phyloP scores from a whole-genome alignment of 805 yeast genomes.

The Wickerhamiella siamensis region DNA sequence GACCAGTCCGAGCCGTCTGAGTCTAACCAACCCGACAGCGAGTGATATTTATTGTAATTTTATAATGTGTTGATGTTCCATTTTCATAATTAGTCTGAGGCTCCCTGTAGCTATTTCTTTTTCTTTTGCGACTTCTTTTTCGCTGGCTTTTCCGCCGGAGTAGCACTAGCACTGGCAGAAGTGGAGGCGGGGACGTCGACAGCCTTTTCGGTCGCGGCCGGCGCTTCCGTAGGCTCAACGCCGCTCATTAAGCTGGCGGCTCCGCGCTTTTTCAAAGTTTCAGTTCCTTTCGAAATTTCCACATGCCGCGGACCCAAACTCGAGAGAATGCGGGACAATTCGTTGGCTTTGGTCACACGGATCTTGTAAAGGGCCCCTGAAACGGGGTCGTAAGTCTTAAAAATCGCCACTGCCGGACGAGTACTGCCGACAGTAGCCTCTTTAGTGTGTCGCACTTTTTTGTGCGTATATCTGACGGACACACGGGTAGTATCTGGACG shows the following conservation, averaged over 20 bases:
- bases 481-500: slow-evolving; percentile 28
- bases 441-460: slow-evolving; percentile 16
- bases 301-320: slow-evolving; percentile 42
- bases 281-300: slow-evolving; percentile 12
- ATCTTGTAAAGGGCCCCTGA: slow-evolving; percentile 47
- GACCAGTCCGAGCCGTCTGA: too few species aligned
- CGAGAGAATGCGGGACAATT: slow-evolving; percentile 55
- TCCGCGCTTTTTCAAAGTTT: slow-evolving; percentile 16
- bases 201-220: slow-evolving; percentile 2
- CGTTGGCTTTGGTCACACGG: slow-evolving; percentile 50
- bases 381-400: slow-evolving; percentile 53
- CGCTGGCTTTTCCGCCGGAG: slow-evolving; percentile 3
- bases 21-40: too few species aligned
- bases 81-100: too few species aligned
- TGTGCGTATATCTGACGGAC: slow-evolving; percentile 27
- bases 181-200: neutral
- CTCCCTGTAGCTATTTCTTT: slow-evolving; percentile 11
- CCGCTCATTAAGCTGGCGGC: slow-evolving; percentile 22
- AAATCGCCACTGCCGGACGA: slow-evolving; percentile 27
- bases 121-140: slow-evolving; percentile 18
- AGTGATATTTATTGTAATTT: too few species aligned
- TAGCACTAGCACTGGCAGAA: too few species aligned
- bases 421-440: slow-evolving; percentile 20
- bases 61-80: too few species aligned
- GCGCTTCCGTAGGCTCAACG: slow-evolving; percentile 14